Conservation (phyloP, 495 filamentous ascomycete genomes). For the Xylaria telfairii region DNA sequence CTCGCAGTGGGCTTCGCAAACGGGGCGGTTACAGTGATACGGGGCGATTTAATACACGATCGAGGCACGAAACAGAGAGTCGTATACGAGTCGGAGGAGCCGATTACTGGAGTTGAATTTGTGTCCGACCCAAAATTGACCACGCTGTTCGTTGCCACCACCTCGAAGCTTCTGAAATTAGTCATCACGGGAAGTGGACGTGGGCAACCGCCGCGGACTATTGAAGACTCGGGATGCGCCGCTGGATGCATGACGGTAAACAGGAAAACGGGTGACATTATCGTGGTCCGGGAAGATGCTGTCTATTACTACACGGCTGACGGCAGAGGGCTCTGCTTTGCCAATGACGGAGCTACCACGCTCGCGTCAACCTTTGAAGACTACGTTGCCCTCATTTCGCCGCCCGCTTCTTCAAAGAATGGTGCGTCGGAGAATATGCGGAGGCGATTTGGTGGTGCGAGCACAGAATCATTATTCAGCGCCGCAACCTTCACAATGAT, state of each 20-base stretch:
- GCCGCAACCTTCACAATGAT: constrained; percentile 85
- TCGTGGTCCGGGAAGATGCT: constrained; percentile 91
- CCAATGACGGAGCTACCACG: constrained; percentile 89
- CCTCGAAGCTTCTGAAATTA: constrained; percentile 83
- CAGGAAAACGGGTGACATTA: constrained; percentile 76
- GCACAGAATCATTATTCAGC: constrained; percentile 76
- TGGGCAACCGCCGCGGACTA: constrained; percentile 82
- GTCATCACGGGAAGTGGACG: constrained; percentile 86
- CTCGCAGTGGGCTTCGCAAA: constrained; percentile 95
- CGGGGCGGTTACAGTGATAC: constrained; percentile 89
- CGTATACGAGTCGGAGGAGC: constrained; percentile 96
- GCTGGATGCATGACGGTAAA: constrained; percentile 93
- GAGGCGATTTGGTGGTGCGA: constrained; percentile 66
- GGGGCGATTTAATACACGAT: constrained; percentile 94
- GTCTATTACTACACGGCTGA: constrained; percentile 90
- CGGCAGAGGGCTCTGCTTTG: constrained; percentile 83
- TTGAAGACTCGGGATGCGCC: constrained; percentile 88
- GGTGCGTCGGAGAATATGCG: constrained; percentile 61
- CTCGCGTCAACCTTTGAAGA: constrained; percentile 81
- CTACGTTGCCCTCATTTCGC: constrained; percentile 88
- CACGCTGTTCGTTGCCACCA: constrained; percentile 90
- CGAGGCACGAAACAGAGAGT: constrained; percentile 94
- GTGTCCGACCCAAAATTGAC: constrained; percentile 66
- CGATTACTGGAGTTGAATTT: constrained; percentile 88
- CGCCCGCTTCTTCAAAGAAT: constrained; percentile 59